These are phyloP conservation scores for Delphinella strobiligena DNA, from an alignment of 2,329 filamentous ascomycete genomes.

Conservation along the genomic window DNA sequence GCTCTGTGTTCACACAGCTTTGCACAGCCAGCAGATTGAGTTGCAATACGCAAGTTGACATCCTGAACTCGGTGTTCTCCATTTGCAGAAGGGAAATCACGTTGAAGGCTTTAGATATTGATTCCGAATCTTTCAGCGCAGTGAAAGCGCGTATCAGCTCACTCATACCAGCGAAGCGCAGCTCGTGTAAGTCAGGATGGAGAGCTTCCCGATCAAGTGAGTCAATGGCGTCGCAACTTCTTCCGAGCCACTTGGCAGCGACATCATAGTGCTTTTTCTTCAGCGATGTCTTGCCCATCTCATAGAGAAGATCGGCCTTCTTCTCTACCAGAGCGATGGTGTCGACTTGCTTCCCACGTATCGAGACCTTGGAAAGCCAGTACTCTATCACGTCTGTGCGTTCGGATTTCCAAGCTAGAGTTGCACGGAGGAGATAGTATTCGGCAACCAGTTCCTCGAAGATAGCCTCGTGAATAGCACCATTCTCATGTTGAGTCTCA, in stretches of 20 bases:
- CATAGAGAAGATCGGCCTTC: conserved; percentile 56
- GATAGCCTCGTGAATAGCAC: conserved; percentile 14
- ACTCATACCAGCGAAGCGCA: conserved; percentile 56
- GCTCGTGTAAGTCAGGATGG: conserved; percentile 48
- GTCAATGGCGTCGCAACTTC: conserved; percentile 50
- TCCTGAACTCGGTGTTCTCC: conserved; percentile 48
- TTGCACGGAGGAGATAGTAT: conserved; percentile 54
- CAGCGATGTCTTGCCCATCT: conserved; percentile 54
- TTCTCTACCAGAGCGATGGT: conserved; percentile 34
- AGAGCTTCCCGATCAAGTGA: conserved; percentile 42
- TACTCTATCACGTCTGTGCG: conserved; percentile 67
- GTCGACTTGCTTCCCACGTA: neutral
- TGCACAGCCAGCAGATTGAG: conserved; percentile 52
- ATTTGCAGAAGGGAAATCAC: conserved; percentile 50
- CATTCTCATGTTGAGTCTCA: conserved; percentile 7
- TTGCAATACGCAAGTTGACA: conserved; percentile 54
- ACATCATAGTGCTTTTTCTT: conserved; percentile 39
- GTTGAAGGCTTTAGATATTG: conserved; percentile 40
- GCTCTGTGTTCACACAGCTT: conserved; percentile 21
- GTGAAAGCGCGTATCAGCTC: conserved; percentile 13
- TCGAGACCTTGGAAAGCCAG: conserved; percentile 51
- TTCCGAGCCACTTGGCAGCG: conserved; percentile 62
- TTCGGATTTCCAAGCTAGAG: conserved; percentile 63
- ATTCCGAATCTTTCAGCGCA: conserved; percentile 4
- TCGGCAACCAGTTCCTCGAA: conserved; percentile 39